Evolutionary conservation across 768 basidiomycete species (phyloP).

Genomic region (Mycena rebaudengoi): DNA sequence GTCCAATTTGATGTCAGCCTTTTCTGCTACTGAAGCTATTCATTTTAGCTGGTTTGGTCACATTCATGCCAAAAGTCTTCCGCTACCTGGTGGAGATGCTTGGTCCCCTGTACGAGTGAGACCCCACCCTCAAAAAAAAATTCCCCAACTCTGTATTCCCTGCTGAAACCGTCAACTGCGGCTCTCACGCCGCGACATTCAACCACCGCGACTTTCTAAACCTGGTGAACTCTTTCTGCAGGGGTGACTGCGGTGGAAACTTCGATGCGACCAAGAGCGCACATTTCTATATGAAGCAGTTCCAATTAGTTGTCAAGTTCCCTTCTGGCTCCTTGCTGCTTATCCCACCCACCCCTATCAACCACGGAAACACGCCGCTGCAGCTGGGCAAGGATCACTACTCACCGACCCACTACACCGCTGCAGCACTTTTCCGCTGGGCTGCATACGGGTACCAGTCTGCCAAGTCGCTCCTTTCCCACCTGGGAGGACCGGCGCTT

Average conservation of each 20-base stretch:
- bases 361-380: conserved; percentile 23
- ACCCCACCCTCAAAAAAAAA: background rate
- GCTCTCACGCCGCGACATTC: background rate
- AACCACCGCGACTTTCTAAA: conserved; percentile 9
- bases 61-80: background rate
- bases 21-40: too few relatives aligned
- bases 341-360: background rate
- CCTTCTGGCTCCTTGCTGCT: background rate
- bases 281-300: conserved; percentile 12
- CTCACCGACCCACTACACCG: conserved; percentile 32
- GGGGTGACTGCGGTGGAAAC: background rate
- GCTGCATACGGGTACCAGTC: background rate
- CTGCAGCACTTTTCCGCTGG: conserved; percentile 6
- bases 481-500: background rate
- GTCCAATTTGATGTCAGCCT: too few relatives aligned
- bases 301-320: conserved; percentile 27
- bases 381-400: conserved; percentile 19
- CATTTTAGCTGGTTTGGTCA: background rate
- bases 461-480: background rate
- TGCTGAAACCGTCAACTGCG: background rate
- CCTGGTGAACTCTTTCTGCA: conserved; percentile 12
- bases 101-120: background rate
- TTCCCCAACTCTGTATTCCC: background rate
- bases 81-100: background rate
- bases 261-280: conserved; percentile 8